Evolutionary conservation across 441 rosid genomes (phyloP).

Genomic region (Pelargonium citronellum): DNA sequence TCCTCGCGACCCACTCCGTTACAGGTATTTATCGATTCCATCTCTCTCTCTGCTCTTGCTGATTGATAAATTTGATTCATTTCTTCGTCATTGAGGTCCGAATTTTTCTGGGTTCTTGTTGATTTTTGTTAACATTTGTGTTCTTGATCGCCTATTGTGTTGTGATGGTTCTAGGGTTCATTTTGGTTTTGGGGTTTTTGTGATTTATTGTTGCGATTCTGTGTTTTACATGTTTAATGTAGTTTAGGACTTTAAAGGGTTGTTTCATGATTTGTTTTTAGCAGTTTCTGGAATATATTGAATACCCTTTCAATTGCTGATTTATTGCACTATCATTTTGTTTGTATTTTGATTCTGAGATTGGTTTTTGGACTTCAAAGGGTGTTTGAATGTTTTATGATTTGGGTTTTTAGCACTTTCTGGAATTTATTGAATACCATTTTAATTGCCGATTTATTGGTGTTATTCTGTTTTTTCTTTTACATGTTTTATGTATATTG

Average conservation of each 20-base stretch:
- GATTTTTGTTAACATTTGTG: neutral
- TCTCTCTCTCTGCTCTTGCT: neutral
- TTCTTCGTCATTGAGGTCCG: neutral
- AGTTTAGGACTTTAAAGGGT: no score
- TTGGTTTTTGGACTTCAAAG: no score
- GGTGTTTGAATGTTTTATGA: neutral
- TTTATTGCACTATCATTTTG: neutral
- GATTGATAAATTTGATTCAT: neutral
- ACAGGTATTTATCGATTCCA: neutral
- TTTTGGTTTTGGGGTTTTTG: neutral
- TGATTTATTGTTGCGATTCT: neutral
- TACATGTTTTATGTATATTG: no score
- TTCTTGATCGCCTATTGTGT: neutral
- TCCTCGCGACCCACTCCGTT: neutral
- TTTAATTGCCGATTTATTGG: neutral
- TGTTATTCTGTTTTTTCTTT: neutral
- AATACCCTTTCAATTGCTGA: neutral
- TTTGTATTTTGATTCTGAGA: neutral
- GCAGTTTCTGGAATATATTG: no score
- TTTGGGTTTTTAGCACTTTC: neutral
- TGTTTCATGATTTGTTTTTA: neutral
- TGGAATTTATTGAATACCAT: neutral
- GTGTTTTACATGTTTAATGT: neutral
- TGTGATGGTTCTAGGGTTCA: neutral
- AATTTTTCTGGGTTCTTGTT: conserved; percentile 1